phyloP scores from a whole-genome alignment of 495 filamentous ascomycete species.

The Chaetomium fimeti region DNA sequence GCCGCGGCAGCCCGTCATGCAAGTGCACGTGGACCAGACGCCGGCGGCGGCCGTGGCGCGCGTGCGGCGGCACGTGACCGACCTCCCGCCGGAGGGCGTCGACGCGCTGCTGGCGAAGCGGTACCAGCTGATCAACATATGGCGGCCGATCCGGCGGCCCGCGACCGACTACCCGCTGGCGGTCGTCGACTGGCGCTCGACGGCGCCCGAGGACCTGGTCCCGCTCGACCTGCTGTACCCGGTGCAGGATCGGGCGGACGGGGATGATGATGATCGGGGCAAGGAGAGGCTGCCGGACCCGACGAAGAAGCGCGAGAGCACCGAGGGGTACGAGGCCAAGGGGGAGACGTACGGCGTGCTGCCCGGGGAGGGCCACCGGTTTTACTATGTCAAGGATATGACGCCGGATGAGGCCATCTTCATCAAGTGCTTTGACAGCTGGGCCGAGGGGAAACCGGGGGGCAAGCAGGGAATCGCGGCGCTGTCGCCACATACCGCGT shows the following conservation, averaged over 20 bases:
- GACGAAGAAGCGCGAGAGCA: constrained; percentile 24
- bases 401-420: constrained; percentile 70
- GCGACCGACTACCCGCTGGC: constrained; percentile 71
- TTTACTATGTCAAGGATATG: constrained; percentile 83
- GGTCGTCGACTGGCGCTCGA: constrained; percentile 63
- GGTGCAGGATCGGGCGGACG: constrained; percentile 62
- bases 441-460: constrained; percentile 51
- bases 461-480: constrained; percentile 52
- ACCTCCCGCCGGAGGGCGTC: constrained; percentile 44
- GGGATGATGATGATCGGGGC: constrained; percentile 37
- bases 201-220: constrained; percentile 62
- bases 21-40: constrained; percentile 84
- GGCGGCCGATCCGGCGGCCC: constrained; percentile 70
- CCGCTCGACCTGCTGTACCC: constrained; percentile 74
- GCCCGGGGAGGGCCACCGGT: constrained; percentile 58
- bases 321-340: constrained; percentile 47
- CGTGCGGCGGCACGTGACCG: constrained; percentile 56
- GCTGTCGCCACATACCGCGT: constrained; percentile 80
- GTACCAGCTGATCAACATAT: constrained; percentile 82
- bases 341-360: constrained; percentile 69
- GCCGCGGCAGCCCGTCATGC: constrained; percentile 62
- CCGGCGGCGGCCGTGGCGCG: constrained; percentile 58
- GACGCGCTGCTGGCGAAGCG: constrained; percentile 59
- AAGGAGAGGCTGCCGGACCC: constrained; percentile 38
- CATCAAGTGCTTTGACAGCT: constrained; percentile 79